These are phyloP conservation scores for Hypericum perforatum DNA, from an alignment of 345 rosid species.

Conservation along the genomic window DNA sequence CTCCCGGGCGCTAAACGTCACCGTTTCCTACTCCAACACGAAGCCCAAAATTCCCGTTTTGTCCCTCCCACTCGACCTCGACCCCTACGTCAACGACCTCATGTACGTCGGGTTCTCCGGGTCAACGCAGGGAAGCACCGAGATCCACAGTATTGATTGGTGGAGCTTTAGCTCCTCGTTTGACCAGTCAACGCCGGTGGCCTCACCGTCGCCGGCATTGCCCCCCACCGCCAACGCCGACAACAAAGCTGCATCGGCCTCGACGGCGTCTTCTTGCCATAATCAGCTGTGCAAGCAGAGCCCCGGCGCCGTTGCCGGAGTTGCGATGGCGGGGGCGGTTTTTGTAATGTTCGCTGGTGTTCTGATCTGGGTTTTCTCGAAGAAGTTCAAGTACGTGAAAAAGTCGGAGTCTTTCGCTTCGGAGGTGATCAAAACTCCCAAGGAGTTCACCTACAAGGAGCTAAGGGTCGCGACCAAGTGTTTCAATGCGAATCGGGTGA, in stretches of 20 bases:
- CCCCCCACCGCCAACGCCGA: constrained; percentile 34
- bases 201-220: constrained; percentile 53
- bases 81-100: constrained; percentile 65
- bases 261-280: constrained; percentile 50
- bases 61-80: constrained; percentile 50
- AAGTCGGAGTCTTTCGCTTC: constrained; percentile 58
- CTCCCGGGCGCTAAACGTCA: constrained; percentile 32
- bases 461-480: constrained; percentile 68
- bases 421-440: constrained; percentile 78
- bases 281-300: constrained; percentile 76
- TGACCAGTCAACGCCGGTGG: constrained; percentile 25
- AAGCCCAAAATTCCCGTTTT: constrained; percentile 69
- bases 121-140: constrained; percentile 97
- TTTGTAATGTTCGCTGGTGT: constrained; percentile 67
- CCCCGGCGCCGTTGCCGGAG: constrained; percentile 95
- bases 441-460: constrained; percentile 82
- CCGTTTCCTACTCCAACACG: constrained; percentile 73
- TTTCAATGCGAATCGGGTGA: constrained; percentile 56
- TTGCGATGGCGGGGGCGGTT: constrained; percentile 86
- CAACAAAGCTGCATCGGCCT: constrained; percentile 25
- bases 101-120: constrained; percentile 99
- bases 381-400: constrained; percentile 36
- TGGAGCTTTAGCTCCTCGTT: constrained; percentile 88
- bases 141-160: constrained; percentile 84
- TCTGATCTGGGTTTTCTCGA: constrained; percentile 64